A percentile compares a stretch with the other conserved stretches of the same genome.
Evolutionary conservation across 176 grass and related monocot species (phyloP).

Genomic region (Carex littledalei): DNA sequence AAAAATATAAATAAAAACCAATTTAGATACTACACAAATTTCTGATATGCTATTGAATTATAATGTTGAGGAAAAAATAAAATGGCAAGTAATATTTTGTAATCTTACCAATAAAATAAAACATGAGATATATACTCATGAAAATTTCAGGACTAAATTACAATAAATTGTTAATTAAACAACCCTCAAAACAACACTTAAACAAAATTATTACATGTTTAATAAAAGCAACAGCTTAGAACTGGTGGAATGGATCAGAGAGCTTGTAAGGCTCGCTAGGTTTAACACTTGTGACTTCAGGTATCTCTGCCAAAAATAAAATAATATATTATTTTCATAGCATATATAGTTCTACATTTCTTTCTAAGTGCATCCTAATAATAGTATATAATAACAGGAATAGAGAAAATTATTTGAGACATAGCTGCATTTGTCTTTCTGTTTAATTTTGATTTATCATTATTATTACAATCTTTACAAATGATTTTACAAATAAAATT

Average conservation of each 20-base stretch:
- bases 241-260: not conserved
- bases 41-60: too few species aligned
- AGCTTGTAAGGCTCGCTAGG: not conserved
- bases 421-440: not conserved
- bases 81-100: too few species aligned
- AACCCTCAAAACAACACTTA: not conserved
- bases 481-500: too few species aligned
- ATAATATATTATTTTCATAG: not conserved
- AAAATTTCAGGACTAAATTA: not conserved
- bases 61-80: too few species aligned
- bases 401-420: not conserved
- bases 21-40: too few species aligned
- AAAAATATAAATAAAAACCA: too few species aligned
- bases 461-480: not conserved
- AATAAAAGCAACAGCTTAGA: not conserved
- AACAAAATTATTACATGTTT: not conserved
- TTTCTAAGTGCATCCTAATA: not conserved
- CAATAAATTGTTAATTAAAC: not conserved
- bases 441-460: not conserved
- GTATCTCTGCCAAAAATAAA: slow-evolving; percentile 1
- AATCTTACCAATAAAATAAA: too few species aligned
- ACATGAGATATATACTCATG: not conserved
- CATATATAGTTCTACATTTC: not conserved
- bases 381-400: not conserved
- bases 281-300: not conserved